Evolutionary conservation across 2,329 filamentous ascomycete genomes (phyloP).

Genomic region (Laburnicola sp.): DNA sequence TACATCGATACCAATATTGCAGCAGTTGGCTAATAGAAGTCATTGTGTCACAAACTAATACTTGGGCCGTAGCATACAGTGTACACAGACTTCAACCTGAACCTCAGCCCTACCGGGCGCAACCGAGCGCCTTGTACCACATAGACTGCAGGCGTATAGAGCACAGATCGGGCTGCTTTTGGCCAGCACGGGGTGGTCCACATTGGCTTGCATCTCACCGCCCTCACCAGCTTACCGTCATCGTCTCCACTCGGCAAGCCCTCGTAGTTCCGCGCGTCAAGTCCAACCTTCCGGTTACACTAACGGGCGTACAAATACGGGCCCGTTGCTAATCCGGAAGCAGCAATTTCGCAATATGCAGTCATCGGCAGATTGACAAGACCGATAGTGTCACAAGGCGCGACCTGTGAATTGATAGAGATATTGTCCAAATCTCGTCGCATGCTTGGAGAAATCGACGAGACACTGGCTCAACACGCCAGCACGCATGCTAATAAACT

Average conservation of each 20-base stretch:
- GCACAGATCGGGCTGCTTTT: background rate
- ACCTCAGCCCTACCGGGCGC: slow-evolving; percentile 3
- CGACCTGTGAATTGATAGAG: background rate
- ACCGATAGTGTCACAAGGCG: background rate
- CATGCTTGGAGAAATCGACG: no score
- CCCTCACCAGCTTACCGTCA: slow-evolving; percentile 5
- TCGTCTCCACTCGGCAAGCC: slow-evolving; percentile 9
- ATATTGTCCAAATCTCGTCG: no score
- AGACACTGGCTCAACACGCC: no score
- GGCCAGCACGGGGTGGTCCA: background rate
- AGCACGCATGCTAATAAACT: no score
- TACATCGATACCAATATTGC: slow-evolving; percentile 8
- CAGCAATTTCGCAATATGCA: slow-evolving; percentile 6
- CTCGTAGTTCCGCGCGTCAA: background rate
- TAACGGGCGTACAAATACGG: slow-evolving; percentile 4
- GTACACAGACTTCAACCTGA: background rate
- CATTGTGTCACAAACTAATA: background rate
- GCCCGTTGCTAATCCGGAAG: slow-evolving; percentile 2
- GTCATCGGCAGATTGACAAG: slow-evolving; percentile 4
- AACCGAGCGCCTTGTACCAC: slow-evolving; percentile 3
- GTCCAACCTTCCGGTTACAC: slow-evolving; percentile 2
- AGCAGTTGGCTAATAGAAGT: background rate
- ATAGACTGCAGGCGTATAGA: background rate
- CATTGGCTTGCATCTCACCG: slow-evolving; percentile 1
- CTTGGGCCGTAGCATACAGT: background rate